A percentile compares a stretch with the other conserved stretches of the same genome.
These are phyloP conservation scores for Saprolegnia diclina DNA, from an alignment of 352 stramenopile species.

Conservation along the genomic window DNA sequence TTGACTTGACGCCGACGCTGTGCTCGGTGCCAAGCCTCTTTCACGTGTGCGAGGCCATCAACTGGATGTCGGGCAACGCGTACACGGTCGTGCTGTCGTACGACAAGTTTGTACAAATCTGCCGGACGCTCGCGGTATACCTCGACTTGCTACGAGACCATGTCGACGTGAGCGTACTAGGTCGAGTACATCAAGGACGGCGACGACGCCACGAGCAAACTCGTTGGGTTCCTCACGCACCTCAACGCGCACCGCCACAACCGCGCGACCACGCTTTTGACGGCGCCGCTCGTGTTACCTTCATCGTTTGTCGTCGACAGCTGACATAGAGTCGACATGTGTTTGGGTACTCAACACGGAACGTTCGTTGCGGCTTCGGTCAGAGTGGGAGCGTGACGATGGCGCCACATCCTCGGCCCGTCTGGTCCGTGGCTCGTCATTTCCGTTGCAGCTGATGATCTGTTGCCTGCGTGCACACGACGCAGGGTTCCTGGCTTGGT, in stretches of 20 bases:
- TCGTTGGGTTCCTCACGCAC: not conserved
- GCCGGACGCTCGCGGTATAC: constrained; percentile 17
- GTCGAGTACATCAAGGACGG: constrained; percentile 12
- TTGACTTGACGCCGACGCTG: constrained; percentile 34
- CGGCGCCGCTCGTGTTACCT: constrained; percentile 4
- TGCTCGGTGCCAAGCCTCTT: constrained; percentile 37
- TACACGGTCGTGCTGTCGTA: constrained; percentile 63
- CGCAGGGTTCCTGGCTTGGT: no score
- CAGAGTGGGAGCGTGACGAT: not conserved
- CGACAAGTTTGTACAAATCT: constrained; percentile 44
- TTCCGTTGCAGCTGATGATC: no score
- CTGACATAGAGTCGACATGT: no score
- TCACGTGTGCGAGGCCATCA: constrained; percentile 52
- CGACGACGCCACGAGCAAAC: not conserved
- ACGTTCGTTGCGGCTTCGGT: not conserved
- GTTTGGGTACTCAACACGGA: not conserved
- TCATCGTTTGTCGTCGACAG: not conserved
- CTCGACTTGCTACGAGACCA: not conserved
- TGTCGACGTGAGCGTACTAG: not conserved
- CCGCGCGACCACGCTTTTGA: constrained; percentile 8
- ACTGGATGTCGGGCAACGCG: constrained; percentile 59
- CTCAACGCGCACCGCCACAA: constrained; percentile 26
- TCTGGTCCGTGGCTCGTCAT: not conserved
- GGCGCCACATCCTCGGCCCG: not conserved
- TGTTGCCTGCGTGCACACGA: no score